Conservation (phyloP, 2,329 filamentous ascomycete genomes). For the Colletotrichum sp. region DNA sequence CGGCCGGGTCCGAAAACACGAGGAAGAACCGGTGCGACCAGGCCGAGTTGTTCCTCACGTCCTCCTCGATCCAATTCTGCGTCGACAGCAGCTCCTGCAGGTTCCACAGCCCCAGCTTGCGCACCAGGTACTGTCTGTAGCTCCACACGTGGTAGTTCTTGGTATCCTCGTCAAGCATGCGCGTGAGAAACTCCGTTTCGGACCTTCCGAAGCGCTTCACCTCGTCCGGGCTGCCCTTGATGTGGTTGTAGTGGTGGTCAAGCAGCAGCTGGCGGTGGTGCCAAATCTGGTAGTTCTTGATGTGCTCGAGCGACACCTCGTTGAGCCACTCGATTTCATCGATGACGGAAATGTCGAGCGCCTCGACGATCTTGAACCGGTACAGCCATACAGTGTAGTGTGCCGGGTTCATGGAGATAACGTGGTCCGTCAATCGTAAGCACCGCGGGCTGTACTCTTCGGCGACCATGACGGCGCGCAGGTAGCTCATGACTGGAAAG, state of each 20-base stretch:
- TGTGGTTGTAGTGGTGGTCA: slow-evolving; percentile 63
- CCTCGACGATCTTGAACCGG: slow-evolving; percentile 78
- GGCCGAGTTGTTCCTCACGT: slow-evolving; percentile 94
- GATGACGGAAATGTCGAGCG: slow-evolving; percentile 67
- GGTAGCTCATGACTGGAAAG: slow-evolving; percentile 78
- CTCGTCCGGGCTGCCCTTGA: slow-evolving; percentile 56
- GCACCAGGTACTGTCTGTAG: slow-evolving; percentile 78
- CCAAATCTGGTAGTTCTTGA: slow-evolving; percentile 99
- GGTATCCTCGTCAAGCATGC: slow-evolving; percentile 83
- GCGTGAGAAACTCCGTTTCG: slow-evolving; percentile 77
- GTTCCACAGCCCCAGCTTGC: slow-evolving; percentile 71
- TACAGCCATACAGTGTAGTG: slow-evolving; percentile 99
- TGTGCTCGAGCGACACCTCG: slow-evolving; percentile 77
- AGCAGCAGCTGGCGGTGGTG: slow-evolving; percentile 72
- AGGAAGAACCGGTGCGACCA: slow-evolving; percentile 98
- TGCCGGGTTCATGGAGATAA: slow-evolving; percentile 92
- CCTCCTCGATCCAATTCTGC: slow-evolving; percentile 74
- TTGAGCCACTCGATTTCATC: slow-evolving; percentile 89
- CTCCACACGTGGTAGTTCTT: slow-evolving; percentile 99
- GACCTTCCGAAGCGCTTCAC: slow-evolving; percentile 63
- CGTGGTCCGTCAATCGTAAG: slow-evolving; percentile 82
- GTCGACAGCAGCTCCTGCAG: slow-evolving; percentile 75
- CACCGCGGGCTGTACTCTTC: slow-evolving; percentile 84
- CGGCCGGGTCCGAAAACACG: slow-evolving; percentile 71
- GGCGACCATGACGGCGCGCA: slow-evolving; percentile 89